Evolutionary conservation across 768 basidiomycete genomes (phyloP), one percentile per base, ranked within the genome.

Genomic region (Tylopilus plumbeoviolaceoides): DNA sequence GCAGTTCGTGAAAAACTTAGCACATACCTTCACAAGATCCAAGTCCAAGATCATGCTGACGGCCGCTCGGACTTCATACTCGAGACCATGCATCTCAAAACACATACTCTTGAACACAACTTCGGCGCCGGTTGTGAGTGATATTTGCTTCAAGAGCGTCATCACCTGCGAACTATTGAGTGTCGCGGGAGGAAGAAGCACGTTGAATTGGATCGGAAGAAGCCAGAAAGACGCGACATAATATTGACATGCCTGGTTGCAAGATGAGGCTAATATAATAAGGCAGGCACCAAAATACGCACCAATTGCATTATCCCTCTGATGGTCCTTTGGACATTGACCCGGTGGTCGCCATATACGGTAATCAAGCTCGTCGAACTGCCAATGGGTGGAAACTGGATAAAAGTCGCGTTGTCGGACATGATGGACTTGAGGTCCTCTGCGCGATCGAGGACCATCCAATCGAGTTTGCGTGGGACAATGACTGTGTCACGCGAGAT

Each of bases 171-270:
- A 77, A 12, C 86, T 78, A 61, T 89, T 94, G 63, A 95, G 78
- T 14, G 84, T 85, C 10, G 88, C 75, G 11, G 89, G 89, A 1
- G 92, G 91, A 54, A 94, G 75, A 47, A 97, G 78, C 7, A 91
- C 90, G 67, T 97, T 97, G 75, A 92, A 95, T 48, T 95, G 89
- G 38, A 92, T 79, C 23, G 95, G 95, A 31, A 98, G 77, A 25
- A 98, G 83, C 94, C 94, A 98, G 73, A 95, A 91, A 9, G 92
- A 94, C n/a, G 91, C 95, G 33, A 95, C 85, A 65, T 97, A 97
- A 71, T 90, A 92, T 74, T 93, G 89, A 65, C 93, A 94, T 47
- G 93, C 87, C 95, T 51, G 10, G 1, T 21, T 15, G 23, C 28
- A 15, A 28, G 2, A n/a, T 55, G 21, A 60, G 43, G 56, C 12